These are phyloP conservation scores for Termitomyces sp. DNA, from an alignment of 768 basidiomycete species.

Conservation along the genomic window DNA sequence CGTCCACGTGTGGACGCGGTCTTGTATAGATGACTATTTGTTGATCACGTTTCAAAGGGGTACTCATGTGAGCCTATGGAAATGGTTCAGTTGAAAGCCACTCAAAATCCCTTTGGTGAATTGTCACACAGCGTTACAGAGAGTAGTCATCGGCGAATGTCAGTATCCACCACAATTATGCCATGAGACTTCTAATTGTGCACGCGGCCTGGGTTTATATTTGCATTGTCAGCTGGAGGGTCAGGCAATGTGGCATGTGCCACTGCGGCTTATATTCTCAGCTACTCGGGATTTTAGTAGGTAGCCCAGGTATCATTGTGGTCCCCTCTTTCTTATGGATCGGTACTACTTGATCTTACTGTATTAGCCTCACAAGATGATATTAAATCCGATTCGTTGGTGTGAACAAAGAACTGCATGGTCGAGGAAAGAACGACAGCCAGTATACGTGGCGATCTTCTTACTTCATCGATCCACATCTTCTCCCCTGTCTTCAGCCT, in stretches of 20 bases:
- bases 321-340: not conserved
- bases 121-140: not conserved
- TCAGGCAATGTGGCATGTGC: not conserved
- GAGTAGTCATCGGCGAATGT: no score
- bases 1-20: no score
- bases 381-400: not conserved
- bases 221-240: not conserved
- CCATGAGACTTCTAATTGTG: not conserved
- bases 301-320: not conserved
- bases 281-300: no score
- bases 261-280: not conserved
- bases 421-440: not conserved
- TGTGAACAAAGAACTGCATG: not conserved
- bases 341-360: not conserved
- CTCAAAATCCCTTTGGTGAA: not conserved
- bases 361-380: not conserved
- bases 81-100: no score
- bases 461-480: not conserved
- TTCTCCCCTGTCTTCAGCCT: no score
- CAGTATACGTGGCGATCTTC: not conserved
- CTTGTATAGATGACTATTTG: no score
- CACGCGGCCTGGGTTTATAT: not conserved
- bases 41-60: no score
- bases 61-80: no score
- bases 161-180: no score